Evolutionary conservation across 306 rosid species (phyloP).

Genomic region (Quillaja saponaria): DNA sequence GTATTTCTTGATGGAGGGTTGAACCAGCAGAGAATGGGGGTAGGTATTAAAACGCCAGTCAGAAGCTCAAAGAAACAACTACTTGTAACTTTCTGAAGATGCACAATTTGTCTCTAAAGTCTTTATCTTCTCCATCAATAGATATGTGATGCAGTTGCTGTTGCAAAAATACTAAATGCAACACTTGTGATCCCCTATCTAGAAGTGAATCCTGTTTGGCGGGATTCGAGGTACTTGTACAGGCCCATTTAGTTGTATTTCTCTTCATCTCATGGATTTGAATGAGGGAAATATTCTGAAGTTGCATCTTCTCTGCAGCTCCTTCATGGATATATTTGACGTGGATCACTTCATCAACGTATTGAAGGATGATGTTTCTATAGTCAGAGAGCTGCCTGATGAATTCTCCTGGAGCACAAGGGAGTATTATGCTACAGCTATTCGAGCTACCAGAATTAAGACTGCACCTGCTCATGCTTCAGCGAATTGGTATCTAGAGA

Average conservation of each 20-base stretch:
- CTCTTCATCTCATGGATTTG: slow-evolving; percentile 24
- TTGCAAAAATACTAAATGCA: slow-evolving; percentile 91
- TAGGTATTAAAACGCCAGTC: slow-evolving; percentile 38
- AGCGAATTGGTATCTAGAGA: slow-evolving; percentile 86
- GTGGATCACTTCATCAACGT: slow-evolving; percentile 93
- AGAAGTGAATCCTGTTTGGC: slow-evolving; percentile 94
- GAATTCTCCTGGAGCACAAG: slow-evolving; percentile 92
- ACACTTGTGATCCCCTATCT: slow-evolving; percentile 94
- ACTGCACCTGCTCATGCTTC: slow-evolving; percentile 93
- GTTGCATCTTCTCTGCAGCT: slow-evolving; percentile 55
- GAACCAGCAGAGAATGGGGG: slow-evolving; percentile 99
- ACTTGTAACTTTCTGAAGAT: slow-evolving; percentile 13
- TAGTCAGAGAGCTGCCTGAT: slow-evolving; percentile 81
- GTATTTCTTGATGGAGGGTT: slow-evolving; percentile 97
- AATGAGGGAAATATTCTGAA: slow-evolving; percentile 22
- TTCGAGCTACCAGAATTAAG: slow-evolving; percentile 83
- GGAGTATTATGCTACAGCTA: slow-evolving; percentile 75
- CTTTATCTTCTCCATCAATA: slow-evolving; percentile 34
- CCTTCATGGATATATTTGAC: slow-evolving; percentile 90
- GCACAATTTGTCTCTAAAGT: slow-evolving; percentile 14
- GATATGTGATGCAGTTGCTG: slow-evolving; percentile 99
- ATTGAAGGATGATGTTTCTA: slow-evolving; percentile 79
- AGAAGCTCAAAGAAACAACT: not conserved
- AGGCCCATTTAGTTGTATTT: slow-evolving; percentile 19
- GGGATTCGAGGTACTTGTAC: slow-evolving; percentile 70